Percentiles rank a stretch among this genome's conserved stretches.
Evolutionary conservation across 768 basidiomycete genomes (phyloP).

Genomic region (Mrakia gelida): DNA sequence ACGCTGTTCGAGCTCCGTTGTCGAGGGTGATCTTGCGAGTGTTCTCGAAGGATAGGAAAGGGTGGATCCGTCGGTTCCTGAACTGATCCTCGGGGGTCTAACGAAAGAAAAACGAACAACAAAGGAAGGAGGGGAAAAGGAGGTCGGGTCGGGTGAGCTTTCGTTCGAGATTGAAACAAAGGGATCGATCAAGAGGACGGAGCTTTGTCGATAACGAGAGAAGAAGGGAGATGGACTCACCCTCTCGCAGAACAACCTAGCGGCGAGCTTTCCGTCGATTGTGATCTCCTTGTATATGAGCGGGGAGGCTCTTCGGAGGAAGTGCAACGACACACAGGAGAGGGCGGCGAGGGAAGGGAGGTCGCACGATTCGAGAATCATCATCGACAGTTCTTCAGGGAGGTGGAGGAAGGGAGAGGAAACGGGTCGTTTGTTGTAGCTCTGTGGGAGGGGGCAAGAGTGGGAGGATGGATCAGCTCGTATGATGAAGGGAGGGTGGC

Average conservation of each 20-base stretch:
- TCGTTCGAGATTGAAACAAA: background rate
- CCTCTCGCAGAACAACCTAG: constrained; percentile 4
- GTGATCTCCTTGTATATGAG: constrained; percentile 8
- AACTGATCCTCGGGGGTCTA: background rate
- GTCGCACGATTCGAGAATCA: background rate
- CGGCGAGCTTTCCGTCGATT: background rate
- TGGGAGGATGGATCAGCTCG: background rate
- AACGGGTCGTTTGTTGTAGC: background rate
- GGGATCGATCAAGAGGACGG: background rate
- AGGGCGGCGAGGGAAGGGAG: background rate
- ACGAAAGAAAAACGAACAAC: too few relatives aligned
- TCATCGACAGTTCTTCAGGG: background rate
- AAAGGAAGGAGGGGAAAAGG: too few relatives aligned
- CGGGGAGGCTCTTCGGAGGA: background rate
- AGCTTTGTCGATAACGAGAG: background rate
- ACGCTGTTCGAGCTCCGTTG: background rate
- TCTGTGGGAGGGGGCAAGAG: background rate
- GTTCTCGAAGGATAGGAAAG: constrained; percentile 6
- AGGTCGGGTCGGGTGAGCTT: background rate
- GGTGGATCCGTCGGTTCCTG: background rate
- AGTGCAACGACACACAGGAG: background rate
- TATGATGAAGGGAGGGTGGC: background rate
- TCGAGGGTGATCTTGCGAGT: constrained; percentile 9
- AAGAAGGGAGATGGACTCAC: background rate
- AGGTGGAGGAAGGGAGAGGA: background rate